A percentile compares a stretch with the other conserved stretches of the same genome.
Conservation (phyloP, 192 early-diverging fungal species). For the Coemansia sp. region DNA sequence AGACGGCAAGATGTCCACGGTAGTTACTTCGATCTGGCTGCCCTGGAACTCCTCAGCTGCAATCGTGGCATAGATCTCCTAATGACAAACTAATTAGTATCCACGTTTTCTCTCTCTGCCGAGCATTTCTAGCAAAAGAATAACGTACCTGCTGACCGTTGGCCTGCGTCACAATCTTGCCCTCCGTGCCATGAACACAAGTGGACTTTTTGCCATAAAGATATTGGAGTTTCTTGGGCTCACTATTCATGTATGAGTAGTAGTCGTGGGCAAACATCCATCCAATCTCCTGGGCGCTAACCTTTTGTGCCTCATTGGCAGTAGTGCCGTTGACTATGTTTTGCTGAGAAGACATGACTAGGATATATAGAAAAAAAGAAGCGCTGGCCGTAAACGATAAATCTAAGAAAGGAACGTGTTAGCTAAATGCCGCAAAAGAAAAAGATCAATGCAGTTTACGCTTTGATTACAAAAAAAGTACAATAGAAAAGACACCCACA, state of each 20-base stretch:
- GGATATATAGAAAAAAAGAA: conserved; percentile 7
- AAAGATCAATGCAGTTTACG: not conserved
- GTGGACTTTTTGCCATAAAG: conserved; percentile 87
- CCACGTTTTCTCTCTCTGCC: not conserved
- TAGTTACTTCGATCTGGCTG: conserved; percentile 82
- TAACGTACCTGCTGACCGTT: conserved; percentile 63
- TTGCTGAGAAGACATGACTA: conserved; percentile 37
- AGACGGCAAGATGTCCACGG: conserved; percentile 81
- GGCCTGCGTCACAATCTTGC: conserved; percentile 61
- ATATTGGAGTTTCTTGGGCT: conserved; percentile 73
- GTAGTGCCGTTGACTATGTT: conserved; percentile 38
- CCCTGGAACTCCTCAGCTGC: conserved; percentile 73
- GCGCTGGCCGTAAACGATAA: conserved; percentile 13
- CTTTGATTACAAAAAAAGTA: not conserved
- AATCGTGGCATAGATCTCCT: conserved; percentile 84
- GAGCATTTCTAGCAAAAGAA: not conserved
- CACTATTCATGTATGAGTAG: conserved; percentile 87
- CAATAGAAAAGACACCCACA: conserved; percentile 4
- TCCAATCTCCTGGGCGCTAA: conserved; percentile 69
- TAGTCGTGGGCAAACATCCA: conserved; percentile 94
- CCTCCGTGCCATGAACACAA: conserved; percentile 81
- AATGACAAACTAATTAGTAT: not conserved
- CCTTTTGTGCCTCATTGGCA: conserved; percentile 24
- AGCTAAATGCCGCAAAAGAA: conserved; percentile 5
- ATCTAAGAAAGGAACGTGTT: conserved; percentile 5